A percentile compares a stretch with the other conserved stretches of the same genome.
These are phyloP conservation scores for Talaromyces liani DNA, from an alignment of 495 filamentous ascomycete species.

Conservation along the genomic window DNA sequence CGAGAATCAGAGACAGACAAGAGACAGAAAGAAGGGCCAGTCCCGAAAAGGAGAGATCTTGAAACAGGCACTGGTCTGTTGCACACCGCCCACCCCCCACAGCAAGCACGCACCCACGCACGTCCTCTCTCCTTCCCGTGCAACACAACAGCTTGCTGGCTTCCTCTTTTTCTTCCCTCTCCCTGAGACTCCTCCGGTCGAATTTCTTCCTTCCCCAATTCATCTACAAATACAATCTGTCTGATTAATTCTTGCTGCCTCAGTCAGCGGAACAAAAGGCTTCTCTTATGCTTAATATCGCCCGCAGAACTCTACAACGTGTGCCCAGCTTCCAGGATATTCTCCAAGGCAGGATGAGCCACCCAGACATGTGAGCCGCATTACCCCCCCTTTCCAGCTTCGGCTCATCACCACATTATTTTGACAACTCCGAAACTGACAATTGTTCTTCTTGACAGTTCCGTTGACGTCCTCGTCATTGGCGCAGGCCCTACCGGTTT, in stretches of 20 bases:
- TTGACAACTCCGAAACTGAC: slow-evolving; percentile 13
- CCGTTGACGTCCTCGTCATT: slow-evolving; percentile 96
- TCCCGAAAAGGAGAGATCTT: background rate
- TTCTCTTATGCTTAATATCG: slow-evolving; percentile 45
- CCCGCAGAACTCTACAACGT: slow-evolving; percentile 45
- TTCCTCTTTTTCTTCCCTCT: background rate
- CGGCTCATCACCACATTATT: background rate
- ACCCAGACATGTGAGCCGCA: slow-evolving; percentile 41
- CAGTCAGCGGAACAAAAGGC: slow-evolving; percentile 27
- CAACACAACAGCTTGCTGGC: background rate
- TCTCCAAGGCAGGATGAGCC: slow-evolving; percentile 53
- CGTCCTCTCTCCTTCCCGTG: background rate
- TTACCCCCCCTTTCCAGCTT: slow-evolving; percentile 2
- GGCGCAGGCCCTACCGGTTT: slow-evolving; percentile 95
- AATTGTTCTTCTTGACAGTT: slow-evolving; percentile 40
- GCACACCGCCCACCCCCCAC: background rate
- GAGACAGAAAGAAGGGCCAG: background rate
- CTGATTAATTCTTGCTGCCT: slow-evolving; percentile 19
- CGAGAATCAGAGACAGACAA: background rate
- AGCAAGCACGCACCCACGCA: background rate
- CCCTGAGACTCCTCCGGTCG: background rate
- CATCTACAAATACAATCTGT: slow-evolving; percentile 7
- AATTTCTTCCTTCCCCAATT: background rate
- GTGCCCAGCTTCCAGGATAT: slow-evolving; percentile 55
- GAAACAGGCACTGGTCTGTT: background rate